These are phyloP conservation scores for Trichophyton schoenleinii DNA, from an alignment of 2,329 filamentous ascomycete species.

Conservation along the genomic window DNA sequence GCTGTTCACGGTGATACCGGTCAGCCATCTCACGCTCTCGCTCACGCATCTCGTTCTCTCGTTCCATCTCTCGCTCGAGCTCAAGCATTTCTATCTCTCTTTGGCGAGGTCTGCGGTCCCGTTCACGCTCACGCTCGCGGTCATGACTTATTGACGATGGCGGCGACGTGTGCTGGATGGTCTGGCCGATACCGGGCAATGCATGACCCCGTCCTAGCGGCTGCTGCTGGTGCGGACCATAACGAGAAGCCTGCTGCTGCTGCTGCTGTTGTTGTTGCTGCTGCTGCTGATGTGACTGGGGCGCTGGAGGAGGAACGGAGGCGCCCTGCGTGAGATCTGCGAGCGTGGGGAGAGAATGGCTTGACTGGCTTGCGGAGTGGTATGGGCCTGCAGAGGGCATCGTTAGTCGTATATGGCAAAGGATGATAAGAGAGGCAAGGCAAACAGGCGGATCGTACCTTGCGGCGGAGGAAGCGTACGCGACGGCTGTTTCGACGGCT, in stretches of 20 bases:
- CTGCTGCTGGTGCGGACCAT: constrained; percentile 30
- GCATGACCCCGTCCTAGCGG: constrained; percentile 27
- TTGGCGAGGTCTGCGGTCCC: constrained; percentile 37
- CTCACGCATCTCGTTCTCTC: constrained; percentile 44
- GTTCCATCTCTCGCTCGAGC: constrained; percentile 28
- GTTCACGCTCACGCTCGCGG: constrained; percentile 32
- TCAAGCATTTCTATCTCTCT: constrained; percentile 41
- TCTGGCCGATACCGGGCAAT: constrained; percentile 30
- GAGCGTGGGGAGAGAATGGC: constrained; percentile 35
- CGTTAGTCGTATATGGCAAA: not conserved
- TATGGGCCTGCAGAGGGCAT: constrained; percentile 25
- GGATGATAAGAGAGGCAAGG: not conserved
- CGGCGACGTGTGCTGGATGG: constrained; percentile 32
- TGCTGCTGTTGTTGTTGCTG: constrained; percentile 26
- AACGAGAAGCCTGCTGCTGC: constrained; percentile 28
- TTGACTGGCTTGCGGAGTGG: constrained; percentile 31
- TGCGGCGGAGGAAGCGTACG: constrained; percentile 30
- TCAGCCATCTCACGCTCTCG: constrained; percentile 44
- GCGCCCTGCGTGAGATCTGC: constrained; percentile 36
- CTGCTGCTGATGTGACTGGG: constrained; percentile 31
- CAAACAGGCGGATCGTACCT: constrained; percentile 20
- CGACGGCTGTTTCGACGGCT: constrained; percentile 14
- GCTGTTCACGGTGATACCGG: constrained; percentile 50
- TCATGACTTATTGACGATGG: constrained; percentile 31
- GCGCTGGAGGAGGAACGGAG: constrained; percentile 20